These are phyloP conservation scores for Taphrina betulina DNA, from an alignment of 1,139 yeast genomes.

Conservation along the genomic window DNA sequence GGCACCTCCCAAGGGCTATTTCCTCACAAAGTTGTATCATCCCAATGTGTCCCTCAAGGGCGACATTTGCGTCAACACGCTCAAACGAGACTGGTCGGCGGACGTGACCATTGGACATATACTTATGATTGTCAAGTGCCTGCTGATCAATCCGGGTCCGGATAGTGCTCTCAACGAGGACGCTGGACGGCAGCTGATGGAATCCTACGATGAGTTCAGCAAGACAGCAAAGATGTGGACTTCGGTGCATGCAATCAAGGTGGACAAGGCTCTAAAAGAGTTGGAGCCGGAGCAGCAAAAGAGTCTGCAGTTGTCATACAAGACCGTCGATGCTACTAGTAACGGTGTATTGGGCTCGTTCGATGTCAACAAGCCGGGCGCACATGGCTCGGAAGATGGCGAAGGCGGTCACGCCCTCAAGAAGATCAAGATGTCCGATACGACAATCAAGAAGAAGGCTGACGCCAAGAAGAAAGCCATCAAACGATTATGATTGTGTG, in stretches of 20 bases:
- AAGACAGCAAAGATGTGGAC: constrained; percentile 44
- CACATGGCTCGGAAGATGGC: background rate
- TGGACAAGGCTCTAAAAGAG: constrained; percentile 13
- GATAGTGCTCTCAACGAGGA: constrained; percentile 45
- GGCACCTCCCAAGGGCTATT: constrained; percentile 92
- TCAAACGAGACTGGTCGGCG: constrained; percentile 70
- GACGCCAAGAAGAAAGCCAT: constrained; percentile 22
- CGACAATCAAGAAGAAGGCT: constrained; percentile 2
- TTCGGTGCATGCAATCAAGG: constrained; percentile 41
- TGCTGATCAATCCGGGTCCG: constrained; percentile 45
- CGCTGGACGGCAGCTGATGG: constrained; percentile 44
- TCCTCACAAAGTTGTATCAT: constrained; percentile 84
- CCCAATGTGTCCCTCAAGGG: constrained; percentile 81
- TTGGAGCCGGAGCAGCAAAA: background rate
- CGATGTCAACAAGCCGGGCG: constrained; percentile 10
- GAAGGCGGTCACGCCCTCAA: background rate
- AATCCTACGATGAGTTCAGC: constrained; percentile 42
- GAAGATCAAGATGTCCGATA: constrained; percentile 1
- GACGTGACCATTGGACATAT: constrained; percentile 45
- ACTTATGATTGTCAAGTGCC: constrained; percentile 43
- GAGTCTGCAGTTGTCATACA: constrained; percentile 1
- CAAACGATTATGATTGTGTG: background rate
- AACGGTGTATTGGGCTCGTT: background rate
- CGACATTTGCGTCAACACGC: constrained; percentile 76
- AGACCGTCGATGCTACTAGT: background rate